phyloP scores from a whole-genome alignment of 495 filamentous ascomycete genomes.

The Aspergillus ostianus region DNA sequence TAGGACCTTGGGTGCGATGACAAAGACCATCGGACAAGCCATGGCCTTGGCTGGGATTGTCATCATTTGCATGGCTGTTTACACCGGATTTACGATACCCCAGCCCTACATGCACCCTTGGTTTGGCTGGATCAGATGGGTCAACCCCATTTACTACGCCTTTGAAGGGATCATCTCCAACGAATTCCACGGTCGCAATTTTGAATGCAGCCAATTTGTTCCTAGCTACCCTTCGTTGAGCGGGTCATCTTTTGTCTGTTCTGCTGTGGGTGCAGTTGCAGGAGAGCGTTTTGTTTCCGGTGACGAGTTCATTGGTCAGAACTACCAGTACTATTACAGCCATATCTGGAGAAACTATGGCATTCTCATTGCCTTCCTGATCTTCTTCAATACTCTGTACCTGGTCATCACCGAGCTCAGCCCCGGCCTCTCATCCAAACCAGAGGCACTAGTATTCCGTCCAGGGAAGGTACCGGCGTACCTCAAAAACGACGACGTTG shows the following conservation, averaged over 20 bases:
- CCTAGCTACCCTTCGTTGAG: constrained; percentile 37
- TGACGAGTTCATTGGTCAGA: constrained; percentile 48
- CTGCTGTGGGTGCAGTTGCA: constrained; percentile 49
- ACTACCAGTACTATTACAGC: constrained; percentile 49
- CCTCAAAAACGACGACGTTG: constrained; percentile 13
- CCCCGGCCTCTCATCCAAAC: constrained; percentile 30
- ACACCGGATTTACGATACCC: constrained; percentile 43
- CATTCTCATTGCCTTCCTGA: constrained; percentile 57
- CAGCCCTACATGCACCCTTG: constrained; percentile 44
- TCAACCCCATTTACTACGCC: constrained; percentile 41
- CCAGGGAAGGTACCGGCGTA: constrained; percentile 32
- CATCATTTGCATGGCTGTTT: constrained; percentile 40
- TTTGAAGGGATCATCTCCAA: constrained; percentile 41
- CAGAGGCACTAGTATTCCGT: constrained; percentile 36
- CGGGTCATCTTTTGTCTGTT: constrained; percentile 41
- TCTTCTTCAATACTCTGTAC: constrained; percentile 51
- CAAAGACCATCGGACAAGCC: constrained; percentile 38
- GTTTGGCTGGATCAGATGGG: constrained; percentile 44
- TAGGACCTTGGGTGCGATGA: constrained; percentile 39
- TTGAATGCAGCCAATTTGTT: constrained; percentile 40
- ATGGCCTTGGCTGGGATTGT: constrained; percentile 43
- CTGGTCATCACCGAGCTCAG: constrained; percentile 37
- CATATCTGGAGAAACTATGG: constrained; percentile 66
- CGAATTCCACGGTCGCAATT: constrained; percentile 57
- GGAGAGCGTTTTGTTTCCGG: constrained; percentile 49